Conservation (phyloP, 2,329 filamentous ascomycete species). For the Pseudocercospora fuligena region DNA sequence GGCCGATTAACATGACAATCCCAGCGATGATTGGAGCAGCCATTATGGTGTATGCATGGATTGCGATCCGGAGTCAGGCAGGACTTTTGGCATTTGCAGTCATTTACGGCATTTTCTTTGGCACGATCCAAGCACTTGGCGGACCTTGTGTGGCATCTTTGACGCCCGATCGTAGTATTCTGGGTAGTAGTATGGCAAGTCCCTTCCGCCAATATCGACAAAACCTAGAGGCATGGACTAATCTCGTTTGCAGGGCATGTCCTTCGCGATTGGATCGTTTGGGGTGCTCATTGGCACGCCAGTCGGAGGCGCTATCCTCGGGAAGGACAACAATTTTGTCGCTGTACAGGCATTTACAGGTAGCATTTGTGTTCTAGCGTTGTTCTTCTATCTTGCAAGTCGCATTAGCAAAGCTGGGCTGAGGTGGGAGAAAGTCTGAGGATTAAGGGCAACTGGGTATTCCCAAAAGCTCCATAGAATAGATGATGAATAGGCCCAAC, state of each 20-base stretch:
- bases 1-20: constrained; percentile 57
- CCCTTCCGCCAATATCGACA: not conserved
- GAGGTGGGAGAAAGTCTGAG: not conserved
- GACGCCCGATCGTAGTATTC: not conserved
- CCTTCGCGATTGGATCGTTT: constrained; percentile 36
- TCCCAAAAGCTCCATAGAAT: no score
- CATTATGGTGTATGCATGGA: constrained; percentile 26
- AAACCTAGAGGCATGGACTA: no score
- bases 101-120: constrained; percentile 29
- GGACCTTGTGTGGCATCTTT: not conserved
- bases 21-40: constrained; percentile 43
- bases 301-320: constrained; percentile 36
- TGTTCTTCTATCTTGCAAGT: not conserved
- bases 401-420: not conserved
- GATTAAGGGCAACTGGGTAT: no score
- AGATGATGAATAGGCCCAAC: no score
- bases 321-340: constrained; percentile 22
- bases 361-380: not conserved
- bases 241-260: constrained; percentile 26
- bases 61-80: constrained; percentile 23
- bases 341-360: constrained; percentile 30
- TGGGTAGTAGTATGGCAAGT: constrained; percentile 20
- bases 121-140: constrained; percentile 18
- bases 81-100: constrained; percentile 27
- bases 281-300: constrained; percentile 40